These are phyloP conservation scores for Cutaneotrichosporon sp. DNA, from an alignment of 1,284 basidiomycete species.

Conservation along the genomic window DNA sequence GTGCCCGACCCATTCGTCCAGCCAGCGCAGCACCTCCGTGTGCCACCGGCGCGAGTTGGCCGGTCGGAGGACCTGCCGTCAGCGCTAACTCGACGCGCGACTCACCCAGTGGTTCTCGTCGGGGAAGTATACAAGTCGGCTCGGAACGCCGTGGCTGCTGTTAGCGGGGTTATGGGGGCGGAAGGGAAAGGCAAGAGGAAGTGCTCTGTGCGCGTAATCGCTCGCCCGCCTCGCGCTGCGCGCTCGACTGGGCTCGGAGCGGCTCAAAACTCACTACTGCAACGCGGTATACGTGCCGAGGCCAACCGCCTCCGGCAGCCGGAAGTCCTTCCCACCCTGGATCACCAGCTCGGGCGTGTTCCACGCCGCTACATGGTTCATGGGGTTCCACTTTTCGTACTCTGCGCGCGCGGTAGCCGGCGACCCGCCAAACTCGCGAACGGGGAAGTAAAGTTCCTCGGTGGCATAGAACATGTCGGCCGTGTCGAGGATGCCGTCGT, in stretches of 20 bases:
- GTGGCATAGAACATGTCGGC: constrained; percentile 67
- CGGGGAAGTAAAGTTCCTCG: constrained; percentile 52
- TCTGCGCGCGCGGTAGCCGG: constrained; percentile 24
- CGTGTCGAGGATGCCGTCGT: constrained; percentile 64
- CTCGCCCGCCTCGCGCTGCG: too few species aligned
- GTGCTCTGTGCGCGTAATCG: too few species aligned
- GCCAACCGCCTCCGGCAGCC: constrained; percentile 74
- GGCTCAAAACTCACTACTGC: constrained; percentile 17
- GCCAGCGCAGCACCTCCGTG: constrained; percentile 81
- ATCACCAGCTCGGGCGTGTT: constrained; percentile 76
- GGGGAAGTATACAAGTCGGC: constrained; percentile 80
- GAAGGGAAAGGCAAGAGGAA: too few species aligned
- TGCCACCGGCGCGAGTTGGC: constrained; percentile 55
- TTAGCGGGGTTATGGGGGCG: neutral
- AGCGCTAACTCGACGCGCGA: too few species aligned
- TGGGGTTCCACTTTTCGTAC: constrained; percentile 54
- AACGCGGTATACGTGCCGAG: constrained; percentile 55
- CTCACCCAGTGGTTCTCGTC: constrained; percentile 90
- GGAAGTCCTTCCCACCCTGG: constrained; percentile 80
- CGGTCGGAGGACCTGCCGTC: too few species aligned
- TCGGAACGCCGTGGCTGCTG: constrained; percentile 58
- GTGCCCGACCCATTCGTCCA: constrained; percentile 65
- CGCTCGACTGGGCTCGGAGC: neutral
- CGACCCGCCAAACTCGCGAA: constrained; percentile 28
- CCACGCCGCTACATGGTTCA: constrained; percentile 76